Evolutionary conservation across 1,284 basidiomycete genomes (phyloP).

Genomic region (Erythrobasidium hasegawianum): DNA sequence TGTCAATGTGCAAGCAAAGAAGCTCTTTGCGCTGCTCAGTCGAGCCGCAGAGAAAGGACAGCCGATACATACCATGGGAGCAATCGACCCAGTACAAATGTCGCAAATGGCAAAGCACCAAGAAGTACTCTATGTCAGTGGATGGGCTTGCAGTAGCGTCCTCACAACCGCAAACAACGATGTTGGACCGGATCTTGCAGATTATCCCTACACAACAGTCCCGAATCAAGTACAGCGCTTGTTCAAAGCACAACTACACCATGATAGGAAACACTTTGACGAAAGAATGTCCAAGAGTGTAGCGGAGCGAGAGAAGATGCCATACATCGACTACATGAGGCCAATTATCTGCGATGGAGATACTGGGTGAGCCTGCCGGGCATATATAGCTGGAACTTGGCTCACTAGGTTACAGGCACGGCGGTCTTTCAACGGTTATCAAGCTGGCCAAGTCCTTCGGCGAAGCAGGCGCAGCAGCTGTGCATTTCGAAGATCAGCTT

Average conservation of each 20-base stretch:
- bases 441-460: slow-evolving; percentile 91
- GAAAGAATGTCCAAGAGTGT: slow-evolving; percentile 67
- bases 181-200: slow-evolving; percentile 94
- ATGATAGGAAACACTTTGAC: slow-evolving; percentile 81
- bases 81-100: slow-evolving; percentile 88
- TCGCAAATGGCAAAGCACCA: slow-evolving; percentile 92
- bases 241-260: slow-evolving; percentile 77
- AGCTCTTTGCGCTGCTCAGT: slow-evolving; percentile 66
- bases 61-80: slow-evolving; percentile 81
- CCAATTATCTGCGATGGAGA: slow-evolving; percentile 94
- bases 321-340: slow-evolving; percentile 73
- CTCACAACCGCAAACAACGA: slow-evolving; percentile 89
- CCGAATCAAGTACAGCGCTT: slow-evolving; percentile 85
- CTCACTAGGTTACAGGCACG: no score
- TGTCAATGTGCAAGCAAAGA: slow-evolving; percentile 72
- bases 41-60: slow-evolving; percentile 62
- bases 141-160: slow-evolving; percentile 86
- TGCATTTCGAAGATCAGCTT: slow-evolving; percentile 87
- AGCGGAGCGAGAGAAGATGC: slow-evolving; percentile 64
- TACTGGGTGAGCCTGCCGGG: slow-evolving; percentile 76
- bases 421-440: slow-evolving; percentile 91
- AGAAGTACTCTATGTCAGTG: slow-evolving; percentile 90
- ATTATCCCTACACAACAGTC: slow-evolving; percentile 91
- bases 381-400: no score
- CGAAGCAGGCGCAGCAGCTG: slow-evolving; percentile 81